Evolutionary conservation across 2,329 filamentous ascomycete genomes (phyloP), one percentile per base, ranked within the genome.

Genomic region (Xylaria multiplex): DNA sequence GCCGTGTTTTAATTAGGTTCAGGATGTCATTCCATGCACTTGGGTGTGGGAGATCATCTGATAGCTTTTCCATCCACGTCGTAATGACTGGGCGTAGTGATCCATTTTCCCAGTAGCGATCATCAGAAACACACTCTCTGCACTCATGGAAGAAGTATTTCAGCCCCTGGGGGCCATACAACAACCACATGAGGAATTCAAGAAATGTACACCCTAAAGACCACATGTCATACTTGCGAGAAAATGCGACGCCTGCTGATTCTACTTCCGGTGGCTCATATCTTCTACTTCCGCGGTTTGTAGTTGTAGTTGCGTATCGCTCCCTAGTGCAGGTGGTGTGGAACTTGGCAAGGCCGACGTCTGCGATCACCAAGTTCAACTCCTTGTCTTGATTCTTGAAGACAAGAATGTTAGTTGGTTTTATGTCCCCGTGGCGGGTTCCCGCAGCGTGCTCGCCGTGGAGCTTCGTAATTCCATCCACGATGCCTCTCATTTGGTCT

Each of bases 141-240:
- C n/a, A 30, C 22, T 11, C 13, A 1, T 4, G 24, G 19, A 59
- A 52, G 32, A 60, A 60, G 3, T 1, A 8, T 53, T 32, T 16
- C 7, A 45, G n/a, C 11, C 6, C 27, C 2, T 24, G 2, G 2
- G 7, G 42, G 2, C 48, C 48, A 16, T 22, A 19, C 1, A 22
- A 4, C 2, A 56, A 13, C 59, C 59, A 62, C 1, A 62, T 35
- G 8, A 62, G 43, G 16, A 55, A 40, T 16, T 62, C 50, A 24
- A 62, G n/a, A 5, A 56, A 9, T 1, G 54, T 32, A 49, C 59
- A 62, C 22, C 59, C 59, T 0, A 62, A 42, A 22, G 59, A 62
- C 59, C 59, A 62, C 5, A 62, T 42, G 32, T 62, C 59, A 7
- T 62, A 62, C 19, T 35, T 35, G 5, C 58, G 59, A 48, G 59